These are phyloP conservation scores for Fennellomyces sp. DNA, from an alignment of 371 early-diverging fungal species.

Conservation along the genomic window DNA sequence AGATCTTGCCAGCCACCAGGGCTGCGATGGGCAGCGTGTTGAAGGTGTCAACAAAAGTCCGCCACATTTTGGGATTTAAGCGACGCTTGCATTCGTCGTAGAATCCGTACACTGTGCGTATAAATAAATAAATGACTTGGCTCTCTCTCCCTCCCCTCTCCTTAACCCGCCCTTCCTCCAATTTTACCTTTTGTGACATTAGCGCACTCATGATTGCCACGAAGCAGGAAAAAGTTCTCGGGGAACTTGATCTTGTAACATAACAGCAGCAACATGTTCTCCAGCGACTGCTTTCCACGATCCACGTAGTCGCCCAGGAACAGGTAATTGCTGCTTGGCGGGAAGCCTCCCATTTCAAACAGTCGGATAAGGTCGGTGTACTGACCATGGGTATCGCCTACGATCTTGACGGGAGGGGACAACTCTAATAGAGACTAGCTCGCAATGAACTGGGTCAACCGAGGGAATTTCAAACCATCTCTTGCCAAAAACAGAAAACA, in stretches of 20 bases:
- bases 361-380: conserved; percentile 87
- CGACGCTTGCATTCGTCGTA: conserved; percentile 99
- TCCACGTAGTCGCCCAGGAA: conserved; percentile 99
- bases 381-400: conserved; percentile 97
- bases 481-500: conserved; percentile 1
- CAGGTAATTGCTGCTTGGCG: conserved; percentile 88
- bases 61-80: conserved; percentile 95
- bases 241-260: conserved; percentile 98
- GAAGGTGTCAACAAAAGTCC: conserved; percentile 97
- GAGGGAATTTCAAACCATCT: neutral
- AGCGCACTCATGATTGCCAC: conserved; percentile 99
- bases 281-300: conserved; percentile 95
- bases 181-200: conserved; percentile 85
- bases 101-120: conserved; percentile 91
- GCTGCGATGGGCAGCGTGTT: conserved; percentile 98
- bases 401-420: conserved; percentile 97
- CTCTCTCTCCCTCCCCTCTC: neutral
- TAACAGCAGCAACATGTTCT: conserved; percentile 92
- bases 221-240: conserved; percentile 94
- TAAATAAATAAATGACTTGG: conserved; percentile 13
- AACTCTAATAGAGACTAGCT: conserved; percentile 86
- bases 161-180: neutral
- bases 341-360: conserved; percentile 94
- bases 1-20: conserved; percentile 95
- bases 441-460: neutral